phyloP scores from a whole-genome alignment of 2,329 filamentous ascomycete genomes.

The Amphichorda felina region DNA sequence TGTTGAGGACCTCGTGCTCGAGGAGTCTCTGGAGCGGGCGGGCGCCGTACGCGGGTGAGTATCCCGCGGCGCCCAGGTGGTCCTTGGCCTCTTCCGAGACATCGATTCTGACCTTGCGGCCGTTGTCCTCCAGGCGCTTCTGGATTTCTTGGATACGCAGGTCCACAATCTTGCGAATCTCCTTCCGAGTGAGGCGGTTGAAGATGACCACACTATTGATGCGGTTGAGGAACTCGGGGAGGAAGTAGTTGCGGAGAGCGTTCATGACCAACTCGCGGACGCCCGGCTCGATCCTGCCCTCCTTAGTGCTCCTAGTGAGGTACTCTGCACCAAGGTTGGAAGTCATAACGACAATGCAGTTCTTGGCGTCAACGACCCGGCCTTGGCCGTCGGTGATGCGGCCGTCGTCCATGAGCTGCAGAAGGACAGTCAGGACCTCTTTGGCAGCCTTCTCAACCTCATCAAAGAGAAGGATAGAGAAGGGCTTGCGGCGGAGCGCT shows the following conservation, averaged over 20 bases:
- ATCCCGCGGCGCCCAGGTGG: conserved; percentile 82
- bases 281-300: conserved; percentile 75
- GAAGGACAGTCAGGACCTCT: conserved; percentile 87
- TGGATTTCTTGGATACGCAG: conserved; percentile 81
- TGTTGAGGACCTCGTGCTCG: conserved; percentile 94
- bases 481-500: conserved; percentile 82
- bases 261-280: conserved; percentile 86
- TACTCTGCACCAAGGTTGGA: conserved; percentile 94
- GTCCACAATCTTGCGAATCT: conserved; percentile 95
- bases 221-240: conserved; percentile 96
- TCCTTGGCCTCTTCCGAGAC: conserved; percentile 80
- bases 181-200: conserved; percentile 80
- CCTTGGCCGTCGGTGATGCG: conserved; percentile 98
- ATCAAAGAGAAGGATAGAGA: conserved; percentile 95
- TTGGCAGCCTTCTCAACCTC: conserved; percentile 99
- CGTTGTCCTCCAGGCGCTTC: conserved; percentile 75
- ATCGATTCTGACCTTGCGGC: conserved; percentile 74
- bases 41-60: conserved; percentile 91
- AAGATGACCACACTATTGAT: conserved; percentile 96
- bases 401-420: conserved; percentile 99
- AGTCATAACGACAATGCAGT: conserved; percentile 99
- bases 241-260: conserved; percentile 86
- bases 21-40: conserved; percentile 81
- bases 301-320: conserved; percentile 68
- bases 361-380: conserved; percentile 84